phyloP scores from a whole-genome alignment of 108 stramenopile genomes.

The Stephanodiscus minutulus region DNA sequence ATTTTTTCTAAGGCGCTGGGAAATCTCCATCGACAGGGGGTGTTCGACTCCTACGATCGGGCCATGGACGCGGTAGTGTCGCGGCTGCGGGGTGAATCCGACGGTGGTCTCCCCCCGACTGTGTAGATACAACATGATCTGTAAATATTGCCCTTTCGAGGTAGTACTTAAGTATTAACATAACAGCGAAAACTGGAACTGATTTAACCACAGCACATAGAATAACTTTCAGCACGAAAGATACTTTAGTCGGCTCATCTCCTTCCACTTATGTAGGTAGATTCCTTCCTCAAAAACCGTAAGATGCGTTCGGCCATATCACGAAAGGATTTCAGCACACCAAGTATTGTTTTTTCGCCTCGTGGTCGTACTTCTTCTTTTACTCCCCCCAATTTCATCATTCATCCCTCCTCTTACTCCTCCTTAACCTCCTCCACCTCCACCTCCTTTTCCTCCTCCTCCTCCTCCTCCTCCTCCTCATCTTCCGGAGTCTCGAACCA shows the following conservation, averaged over 20 bases:
- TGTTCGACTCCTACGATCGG: constrained; percentile 53
- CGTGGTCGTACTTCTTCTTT: no score
- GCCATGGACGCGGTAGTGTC: constrained; percentile 68
- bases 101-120: constrained; percentile 50
- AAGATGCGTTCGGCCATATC: no score
- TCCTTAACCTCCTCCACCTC: constrained; percentile 8
- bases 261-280: not conserved
- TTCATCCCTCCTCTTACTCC: not conserved
- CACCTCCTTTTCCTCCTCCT: constrained; percentile 7
- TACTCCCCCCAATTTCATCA: no score
- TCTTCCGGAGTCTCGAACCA: constrained; percentile 67
- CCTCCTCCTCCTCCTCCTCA: constrained; percentile 28
- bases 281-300: no score
- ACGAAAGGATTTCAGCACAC: no score
- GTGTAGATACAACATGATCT: not conserved
- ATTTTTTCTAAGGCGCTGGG: constrained; percentile 31
- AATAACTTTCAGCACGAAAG: no score
- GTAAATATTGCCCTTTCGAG: not conserved
- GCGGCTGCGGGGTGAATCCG: constrained; percentile 61
- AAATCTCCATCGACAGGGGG: constrained; percentile 65
- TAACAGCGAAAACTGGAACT: not conserved
- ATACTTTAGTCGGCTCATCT: no score
- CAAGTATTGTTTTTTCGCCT: no score
- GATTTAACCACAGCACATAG: no score
- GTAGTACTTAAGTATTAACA: not conserved